Evolutionary conservation across 371 early-diverging fungal genomes (phyloP).

Genomic region (Mortierella sp.): DNA sequence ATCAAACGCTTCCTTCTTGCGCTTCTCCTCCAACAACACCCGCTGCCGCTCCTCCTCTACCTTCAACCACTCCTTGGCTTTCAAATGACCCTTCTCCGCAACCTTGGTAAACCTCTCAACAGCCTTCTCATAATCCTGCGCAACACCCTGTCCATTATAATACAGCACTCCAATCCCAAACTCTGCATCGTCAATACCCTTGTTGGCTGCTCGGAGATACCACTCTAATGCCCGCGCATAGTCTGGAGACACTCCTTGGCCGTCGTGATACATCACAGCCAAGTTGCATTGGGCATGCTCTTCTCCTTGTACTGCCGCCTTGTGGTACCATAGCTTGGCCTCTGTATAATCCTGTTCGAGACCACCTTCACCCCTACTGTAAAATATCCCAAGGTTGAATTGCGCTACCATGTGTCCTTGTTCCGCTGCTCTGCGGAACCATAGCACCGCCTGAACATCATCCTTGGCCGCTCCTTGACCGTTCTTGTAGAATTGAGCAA

Average conservation of each 20-base stretch:
- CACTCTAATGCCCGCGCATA: neutral
- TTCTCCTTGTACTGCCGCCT: too few relatives aligned
- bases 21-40: slow-evolving; percentile 79
- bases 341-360: too few relatives aligned
- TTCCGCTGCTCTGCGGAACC: slow-evolving; percentile 74
- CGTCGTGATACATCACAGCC: too few relatives aligned
- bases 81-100: slow-evolving; percentile 48
- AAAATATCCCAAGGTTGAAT: neutral
- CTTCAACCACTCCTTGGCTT: slow-evolving; percentile 65
- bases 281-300: neutral
- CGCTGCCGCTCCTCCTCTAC: slow-evolving; percentile 71
- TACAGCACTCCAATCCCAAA: neutral
- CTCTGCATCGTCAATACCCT: neutral
- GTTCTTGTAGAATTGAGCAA: neutral
- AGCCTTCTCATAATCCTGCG: slow-evolving; percentile 51
- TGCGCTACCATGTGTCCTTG: slow-evolving; percentile 72
- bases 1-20: slow-evolving; percentile 24
- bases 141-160: neutral
- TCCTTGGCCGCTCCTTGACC: neutral
- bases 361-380: neutral
- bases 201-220: neutral
- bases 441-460: slow-evolving; percentile 68
- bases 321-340: too few relatives aligned
- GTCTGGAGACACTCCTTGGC: neutral
- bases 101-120: slow-evolving; percentile 71